phyloP scores from a whole-genome alignment of 495 filamentous ascomycete genomes.

The Ascobolus immersus region DNA sequence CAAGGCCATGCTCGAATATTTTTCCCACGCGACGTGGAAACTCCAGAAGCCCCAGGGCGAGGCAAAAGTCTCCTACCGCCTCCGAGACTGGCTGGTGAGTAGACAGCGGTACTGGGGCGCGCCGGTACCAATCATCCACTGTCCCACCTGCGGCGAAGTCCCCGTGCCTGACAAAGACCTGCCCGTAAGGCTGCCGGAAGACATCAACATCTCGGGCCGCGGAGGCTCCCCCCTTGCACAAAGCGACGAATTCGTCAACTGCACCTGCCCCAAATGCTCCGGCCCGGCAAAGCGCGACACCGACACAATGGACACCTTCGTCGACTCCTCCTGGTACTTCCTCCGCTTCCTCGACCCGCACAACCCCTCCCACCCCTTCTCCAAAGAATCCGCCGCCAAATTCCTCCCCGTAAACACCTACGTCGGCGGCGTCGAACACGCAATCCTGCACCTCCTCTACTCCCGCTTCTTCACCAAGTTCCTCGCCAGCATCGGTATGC shows the following conservation, averaged over 20 bases:
- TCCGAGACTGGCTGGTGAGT: constrained; percentile 72
- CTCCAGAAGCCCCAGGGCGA: too few species aligned
- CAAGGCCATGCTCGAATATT: constrained; percentile 31
- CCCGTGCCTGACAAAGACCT: constrained; percentile 53
- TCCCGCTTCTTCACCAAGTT: constrained; percentile 80
- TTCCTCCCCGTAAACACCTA: constrained; percentile 57
- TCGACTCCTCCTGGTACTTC: constrained; percentile 84
- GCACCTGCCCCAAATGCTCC: constrained; percentile 45
- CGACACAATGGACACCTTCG: constrained; percentile 89
- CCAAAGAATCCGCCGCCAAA: constrained; percentile 25
- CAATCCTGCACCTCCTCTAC: constrained; percentile 77
- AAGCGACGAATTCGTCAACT: constrained; percentile 47
- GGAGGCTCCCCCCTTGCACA: constrained; percentile 53
- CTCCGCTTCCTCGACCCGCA: constrained; percentile 49
- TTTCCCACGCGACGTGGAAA: constrained; percentile 16
- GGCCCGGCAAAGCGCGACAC: constrained; percentile 54
- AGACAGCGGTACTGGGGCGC: constrained; percentile 78
- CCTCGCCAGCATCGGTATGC: constrained; percentile 27
- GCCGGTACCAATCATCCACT: constrained; percentile 76
- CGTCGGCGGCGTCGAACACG: constrained; percentile 70
- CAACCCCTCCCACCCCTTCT: constrained; percentile 32
- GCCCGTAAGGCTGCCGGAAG: constrained; percentile 48
- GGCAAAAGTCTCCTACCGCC: constrained; percentile 20
- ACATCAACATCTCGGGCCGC: constrained; percentile 37
- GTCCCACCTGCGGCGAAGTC: constrained; percentile 45